These are phyloP conservation scores for Pichia sp. DNA, from an alignment of 1,139 yeast genomes.

Conservation along the genomic window DNA sequence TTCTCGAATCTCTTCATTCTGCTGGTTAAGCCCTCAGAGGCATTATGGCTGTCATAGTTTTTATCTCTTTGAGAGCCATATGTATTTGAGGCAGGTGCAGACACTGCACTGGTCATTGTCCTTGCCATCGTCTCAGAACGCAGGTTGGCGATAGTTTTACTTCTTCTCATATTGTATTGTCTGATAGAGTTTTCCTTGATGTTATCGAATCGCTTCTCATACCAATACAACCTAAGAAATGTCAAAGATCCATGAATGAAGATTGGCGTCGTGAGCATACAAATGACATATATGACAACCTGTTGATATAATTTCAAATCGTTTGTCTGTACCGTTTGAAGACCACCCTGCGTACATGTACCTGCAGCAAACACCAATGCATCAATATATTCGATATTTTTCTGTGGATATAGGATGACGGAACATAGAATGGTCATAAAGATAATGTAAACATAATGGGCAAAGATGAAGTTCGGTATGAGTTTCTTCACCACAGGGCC, in stretches of 20 bases:
- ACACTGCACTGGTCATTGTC: constrained; percentile 12
- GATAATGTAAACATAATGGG: constrained; percentile 65
- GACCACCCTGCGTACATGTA: constrained; percentile 85
- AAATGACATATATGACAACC: constrained; percentile 49
- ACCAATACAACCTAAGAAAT: constrained; percentile 81
- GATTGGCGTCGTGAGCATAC: constrained; percentile 77
- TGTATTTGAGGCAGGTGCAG: neutral
- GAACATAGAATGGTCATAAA: constrained; percentile 55
- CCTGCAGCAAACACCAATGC: constrained; percentile 70
- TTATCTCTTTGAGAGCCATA: constrained; percentile 1
- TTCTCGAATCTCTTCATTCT: constrained; percentile 16
- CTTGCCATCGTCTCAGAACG: constrained; percentile 34
- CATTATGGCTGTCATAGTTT: constrained; percentile 22
- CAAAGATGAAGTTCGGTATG: constrained; percentile 70
- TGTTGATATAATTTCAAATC: constrained; percentile 67
- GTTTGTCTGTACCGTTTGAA: constrained; percentile 70
- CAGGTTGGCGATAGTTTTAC: constrained; percentile 61
- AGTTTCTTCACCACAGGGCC: constrained; percentile 46
- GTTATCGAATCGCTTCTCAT: constrained; percentile 78
- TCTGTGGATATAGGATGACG: constrained; percentile 66
- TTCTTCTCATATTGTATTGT: constrained; percentile 72
- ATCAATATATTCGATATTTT: constrained; percentile 65
- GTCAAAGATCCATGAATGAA: constrained; percentile 78
- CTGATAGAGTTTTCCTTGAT: constrained; percentile 68
- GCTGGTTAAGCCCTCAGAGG: constrained; percentile 22